These are phyloP conservation scores for Penicillium lividum DNA, from an alignment of 495 filamentous ascomycete genomes.

Conservation along the genomic window DNA sequence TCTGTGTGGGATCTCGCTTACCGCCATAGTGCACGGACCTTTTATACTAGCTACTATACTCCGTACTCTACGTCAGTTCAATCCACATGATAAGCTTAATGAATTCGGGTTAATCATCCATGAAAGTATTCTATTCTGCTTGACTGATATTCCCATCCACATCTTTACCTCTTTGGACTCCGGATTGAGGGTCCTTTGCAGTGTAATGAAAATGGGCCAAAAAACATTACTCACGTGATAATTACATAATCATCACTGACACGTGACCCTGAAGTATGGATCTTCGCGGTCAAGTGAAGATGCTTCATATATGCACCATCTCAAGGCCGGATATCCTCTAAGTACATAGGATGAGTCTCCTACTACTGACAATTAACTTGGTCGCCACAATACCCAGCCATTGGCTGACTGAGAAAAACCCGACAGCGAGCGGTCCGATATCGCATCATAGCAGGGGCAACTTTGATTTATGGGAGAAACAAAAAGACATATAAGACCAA, in stretches of 20 bases:
- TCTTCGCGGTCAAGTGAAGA: not conserved
- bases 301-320: not conserved
- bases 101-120: not conserved
- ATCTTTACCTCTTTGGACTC: not conserved
- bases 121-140: not conserved
- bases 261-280: not conserved
- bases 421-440: not conserved
- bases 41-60: constrained; percentile 1
- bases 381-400: constrained; percentile 5
- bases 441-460: not conserved
- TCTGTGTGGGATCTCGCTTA: constrained; percentile 54
- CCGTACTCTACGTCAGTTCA: constrained; percentile 3
- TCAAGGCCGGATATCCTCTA: not conserved
- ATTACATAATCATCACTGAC: constrained; percentile 1
- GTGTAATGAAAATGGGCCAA: not conserved
- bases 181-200: not conserved
- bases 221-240: constrained; percentile 27
- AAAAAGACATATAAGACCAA: not conserved
- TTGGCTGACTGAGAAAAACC: not conserved
- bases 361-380: not conserved
- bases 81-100: not conserved
- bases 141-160: not conserved
- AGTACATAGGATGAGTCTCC: not conserved
- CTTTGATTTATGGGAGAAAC: not conserved
- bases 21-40: constrained; percentile 35